Evolutionary conservation across 768 basidiomycete genomes (phyloP).

Genomic region (Galerina marginata): DNA sequence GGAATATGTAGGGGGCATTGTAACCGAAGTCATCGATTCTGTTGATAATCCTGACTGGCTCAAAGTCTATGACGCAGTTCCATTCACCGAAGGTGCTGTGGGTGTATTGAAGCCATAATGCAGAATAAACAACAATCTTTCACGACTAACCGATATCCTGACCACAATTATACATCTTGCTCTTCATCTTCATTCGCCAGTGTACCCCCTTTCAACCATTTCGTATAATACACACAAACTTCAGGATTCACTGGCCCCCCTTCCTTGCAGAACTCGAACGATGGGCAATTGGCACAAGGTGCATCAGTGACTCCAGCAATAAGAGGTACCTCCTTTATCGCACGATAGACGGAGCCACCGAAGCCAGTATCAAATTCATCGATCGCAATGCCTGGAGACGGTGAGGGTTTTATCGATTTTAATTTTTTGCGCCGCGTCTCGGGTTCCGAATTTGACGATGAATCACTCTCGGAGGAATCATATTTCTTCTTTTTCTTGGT

Average conservation of each 20-base stretch:
- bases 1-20: slow-evolving; percentile 55
- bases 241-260: slow-evolving; percentile 77
- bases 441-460: slow-evolving; percentile 37
- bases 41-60: slow-evolving; percentile 44
- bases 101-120: slow-evolving; percentile 33
- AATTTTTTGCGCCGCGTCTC: slow-evolving; percentile 29
- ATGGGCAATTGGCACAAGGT: slow-evolving; percentile 88
- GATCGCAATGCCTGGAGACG: slow-evolving; percentile 46
- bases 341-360: slow-evolving; percentile 71
- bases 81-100: slow-evolving; percentile 54
- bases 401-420: slow-evolving; percentile 48
- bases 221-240: slow-evolving; percentile 80
- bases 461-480: slow-evolving; percentile 34
- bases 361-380: slow-evolving; percentile 41
- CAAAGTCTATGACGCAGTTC: slow-evolving; percentile 48
- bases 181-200: slow-evolving; percentile 37
- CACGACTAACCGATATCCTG: not conserved
- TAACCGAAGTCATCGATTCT: slow-evolving; percentile 37
- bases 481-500: slow-evolving; percentile 48
- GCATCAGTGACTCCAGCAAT: slow-evolving; percentile 76
- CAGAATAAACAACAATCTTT: slow-evolving; percentile 8
- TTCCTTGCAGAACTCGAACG: slow-evolving; percentile 87
- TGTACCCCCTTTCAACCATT: slow-evolving; percentile 63
- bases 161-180: slow-evolving; percentile 18
- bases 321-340: slow-evolving; percentile 68